phyloP scores from a whole-genome alignment of 1,284 basidiomycete genomes.

The Ceratobasidium theobromae region DNA sequence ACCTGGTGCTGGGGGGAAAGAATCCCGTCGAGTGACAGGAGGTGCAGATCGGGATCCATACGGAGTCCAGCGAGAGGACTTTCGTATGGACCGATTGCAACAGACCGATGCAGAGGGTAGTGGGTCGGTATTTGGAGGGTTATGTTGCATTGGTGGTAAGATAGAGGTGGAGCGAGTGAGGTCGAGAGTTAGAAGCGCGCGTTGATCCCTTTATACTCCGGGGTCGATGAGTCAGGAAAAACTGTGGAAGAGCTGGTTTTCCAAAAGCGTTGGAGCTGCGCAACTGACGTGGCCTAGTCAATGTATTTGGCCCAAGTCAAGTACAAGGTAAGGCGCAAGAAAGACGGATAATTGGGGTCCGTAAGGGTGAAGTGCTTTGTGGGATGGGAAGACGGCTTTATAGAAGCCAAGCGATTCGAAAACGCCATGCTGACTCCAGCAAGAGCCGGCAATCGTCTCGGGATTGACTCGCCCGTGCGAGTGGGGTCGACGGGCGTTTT shows the following conservation, averaged over 20 bases:
- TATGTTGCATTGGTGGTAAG: not conserved
- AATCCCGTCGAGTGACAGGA: constrained; percentile 11
- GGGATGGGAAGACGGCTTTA: not conserved
- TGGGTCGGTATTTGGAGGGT: constrained; percentile 19
- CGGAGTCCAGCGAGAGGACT: constrained; percentile 16
- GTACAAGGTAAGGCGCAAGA: not conserved
- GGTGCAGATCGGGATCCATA: constrained; percentile 25
- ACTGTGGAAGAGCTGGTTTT: not conserved
- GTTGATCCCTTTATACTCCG: not conserved
- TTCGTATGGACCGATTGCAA: constrained; percentile 16
- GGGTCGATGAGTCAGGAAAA: constrained; percentile 9
- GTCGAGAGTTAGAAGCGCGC: not conserved
- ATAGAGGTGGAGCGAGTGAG: not conserved
- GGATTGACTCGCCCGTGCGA: constrained; percentile 7
- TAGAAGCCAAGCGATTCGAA: not conserved
- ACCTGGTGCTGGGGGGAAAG: constrained; percentile 3
- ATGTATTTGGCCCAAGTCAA: not conserved
- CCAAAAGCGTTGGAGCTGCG: not conserved
- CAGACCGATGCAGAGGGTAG: not conserved
- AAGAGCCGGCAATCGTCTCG: not conserved
- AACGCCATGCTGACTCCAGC: constrained; percentile 19
- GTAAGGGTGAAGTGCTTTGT: constrained; percentile 1
- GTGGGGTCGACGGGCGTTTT: constrained; percentile 1
- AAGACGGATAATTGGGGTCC: not conserved
- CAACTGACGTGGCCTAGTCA: constrained; percentile 9